These are phyloP conservation scores for Xylariaceae sp. DNA, from an alignment of 2,329 filamentous ascomycete genomes.

Conservation along the genomic window DNA sequence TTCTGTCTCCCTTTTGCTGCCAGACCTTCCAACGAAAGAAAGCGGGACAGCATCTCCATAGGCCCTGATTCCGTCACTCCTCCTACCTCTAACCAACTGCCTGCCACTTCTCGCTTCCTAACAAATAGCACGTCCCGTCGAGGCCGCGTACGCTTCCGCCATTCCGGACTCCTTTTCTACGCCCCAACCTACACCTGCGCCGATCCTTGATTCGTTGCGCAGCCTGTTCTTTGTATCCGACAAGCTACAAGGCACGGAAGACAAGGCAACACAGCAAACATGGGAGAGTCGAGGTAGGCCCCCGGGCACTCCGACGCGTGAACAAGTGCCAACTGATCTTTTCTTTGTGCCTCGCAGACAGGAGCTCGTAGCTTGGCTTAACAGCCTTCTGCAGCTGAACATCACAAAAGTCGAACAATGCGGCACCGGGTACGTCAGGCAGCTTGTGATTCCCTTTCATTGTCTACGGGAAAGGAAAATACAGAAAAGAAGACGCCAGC, in stretches of 20 bases:
- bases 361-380: conserved; percentile 93
- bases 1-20: background rate
- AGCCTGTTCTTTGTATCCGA: background rate
- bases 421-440: conserved; percentile 75
- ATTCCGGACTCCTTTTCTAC: background rate
- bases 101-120: background rate
- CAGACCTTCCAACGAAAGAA: background rate
- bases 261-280: conserved; percentile 6
- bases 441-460: background rate
- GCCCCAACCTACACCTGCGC: background rate
- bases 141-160: background rate
- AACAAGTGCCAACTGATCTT: conserved; percentile 1
- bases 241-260: background rate
- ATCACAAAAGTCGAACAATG: conserved; percentile 99
- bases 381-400: conserved; percentile 96
- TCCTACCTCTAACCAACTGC: background rate
- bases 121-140: no score
- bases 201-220: background rate
- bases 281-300: conserved; percentile 25
- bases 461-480: background rate
- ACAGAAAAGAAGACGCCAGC: background rate
- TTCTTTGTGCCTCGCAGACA: conserved; percentile 57
- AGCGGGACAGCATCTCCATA: background rate
- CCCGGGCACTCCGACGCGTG: background rate
- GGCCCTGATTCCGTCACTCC: background rate